A percentile compares a stretch with the other conserved stretches of the same genome.
Evolutionary conservation across 345 rosid genomes (phyloP).

Genomic region (Ricinus communis): DNA sequence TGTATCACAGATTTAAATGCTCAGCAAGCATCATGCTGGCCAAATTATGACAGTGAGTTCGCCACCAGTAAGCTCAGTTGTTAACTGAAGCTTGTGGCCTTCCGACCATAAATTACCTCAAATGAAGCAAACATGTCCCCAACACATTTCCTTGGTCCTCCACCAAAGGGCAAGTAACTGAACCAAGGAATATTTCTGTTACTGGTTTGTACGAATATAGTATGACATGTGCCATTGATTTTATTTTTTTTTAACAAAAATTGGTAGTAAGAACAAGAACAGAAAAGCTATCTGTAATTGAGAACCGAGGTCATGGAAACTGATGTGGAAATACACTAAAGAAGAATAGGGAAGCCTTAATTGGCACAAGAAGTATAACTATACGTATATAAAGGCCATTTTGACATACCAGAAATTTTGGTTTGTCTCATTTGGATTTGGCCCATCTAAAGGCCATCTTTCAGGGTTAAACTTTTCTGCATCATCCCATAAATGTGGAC

Average conservation of each 20-base stretch:
- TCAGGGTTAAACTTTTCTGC: constrained; percentile 87
- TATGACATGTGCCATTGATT: neutral
- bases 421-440: constrained; percentile 94
- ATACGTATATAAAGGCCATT: no score
- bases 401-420: constrained; percentile 79
- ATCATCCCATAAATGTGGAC: constrained; percentile 78
- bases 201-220: constrained; percentile 6
- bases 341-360: neutral
- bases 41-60: neutral
- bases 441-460: constrained; percentile 96
- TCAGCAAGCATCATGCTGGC: neutral
- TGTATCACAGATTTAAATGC: neutral
- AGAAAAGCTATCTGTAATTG: no score
- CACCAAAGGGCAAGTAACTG: constrained; percentile 98
- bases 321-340: neutral
- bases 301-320: no score
- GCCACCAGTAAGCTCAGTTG: neutral
- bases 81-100: neutral
- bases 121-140: constrained; percentile 95
- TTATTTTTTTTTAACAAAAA: neutral
- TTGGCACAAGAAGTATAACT: neutral
- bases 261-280: no score
- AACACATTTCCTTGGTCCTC: constrained; percentile 92
- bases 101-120: constrained; percentile 53
- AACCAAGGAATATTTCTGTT: constrained; percentile 10